Percentiles rank a stretch among this genome's conserved stretches.
Conservation (phyloP, 495 filamentous ascomycete genomes). For the Aspergillus carlsbadensis region DNA sequence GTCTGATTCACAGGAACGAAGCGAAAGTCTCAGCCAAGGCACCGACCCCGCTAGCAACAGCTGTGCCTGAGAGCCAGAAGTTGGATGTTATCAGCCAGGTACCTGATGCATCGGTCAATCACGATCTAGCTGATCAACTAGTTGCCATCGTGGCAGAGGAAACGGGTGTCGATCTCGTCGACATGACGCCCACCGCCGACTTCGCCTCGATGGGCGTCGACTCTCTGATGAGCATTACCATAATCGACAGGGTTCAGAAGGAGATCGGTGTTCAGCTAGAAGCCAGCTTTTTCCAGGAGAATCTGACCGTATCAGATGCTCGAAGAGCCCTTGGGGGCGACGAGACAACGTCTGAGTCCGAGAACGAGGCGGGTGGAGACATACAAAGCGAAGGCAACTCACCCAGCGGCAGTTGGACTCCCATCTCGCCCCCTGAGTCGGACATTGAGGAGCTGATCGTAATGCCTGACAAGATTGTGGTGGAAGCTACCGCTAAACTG, state of each 20-base stretch:
- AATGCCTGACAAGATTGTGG: not conserved
- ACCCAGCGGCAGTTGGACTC: not conserved
- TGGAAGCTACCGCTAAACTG: not conserved
- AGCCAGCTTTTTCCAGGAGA: not conserved
- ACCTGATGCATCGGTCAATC: no score
- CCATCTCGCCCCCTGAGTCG: not conserved
- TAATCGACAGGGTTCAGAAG: not conserved
- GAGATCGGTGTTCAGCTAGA: not conserved
- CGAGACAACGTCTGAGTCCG: not conserved
- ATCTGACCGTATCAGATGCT: not conserved
- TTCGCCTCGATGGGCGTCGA: conserved; percentile 6
- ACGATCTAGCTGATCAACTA: not conserved
- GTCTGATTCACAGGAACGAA: no score
- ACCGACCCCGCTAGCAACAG: no score
- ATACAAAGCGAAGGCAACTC: not conserved
- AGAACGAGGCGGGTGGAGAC: not conserved
- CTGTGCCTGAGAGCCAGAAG: not conserved
- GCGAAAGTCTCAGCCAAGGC: no score
- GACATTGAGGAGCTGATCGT: not conserved
- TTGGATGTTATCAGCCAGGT: no score
- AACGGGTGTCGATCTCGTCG: not conserved
- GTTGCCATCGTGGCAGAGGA: not conserved
- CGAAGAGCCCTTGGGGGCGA: not conserved
- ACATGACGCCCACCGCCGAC: not conserved
- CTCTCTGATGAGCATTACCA: conserved; percentile 6